These are phyloP conservation scores for Diaporthe aspalathi DNA, from an alignment of 2,329 filamentous ascomycete species.

Conservation along the genomic window DNA sequence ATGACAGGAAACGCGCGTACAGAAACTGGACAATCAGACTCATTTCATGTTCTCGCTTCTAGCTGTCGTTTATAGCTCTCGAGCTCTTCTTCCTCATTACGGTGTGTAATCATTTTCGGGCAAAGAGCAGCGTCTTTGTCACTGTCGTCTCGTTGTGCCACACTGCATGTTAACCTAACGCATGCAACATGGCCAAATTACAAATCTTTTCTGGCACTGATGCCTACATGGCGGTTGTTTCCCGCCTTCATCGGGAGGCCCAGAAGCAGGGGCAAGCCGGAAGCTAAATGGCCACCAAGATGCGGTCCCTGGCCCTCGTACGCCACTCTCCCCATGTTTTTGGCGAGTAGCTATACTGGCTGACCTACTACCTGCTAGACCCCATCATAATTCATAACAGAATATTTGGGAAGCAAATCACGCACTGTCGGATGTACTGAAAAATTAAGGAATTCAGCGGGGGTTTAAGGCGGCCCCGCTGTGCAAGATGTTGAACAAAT, in stretches of 20 bases:
- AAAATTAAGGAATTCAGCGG: slow-evolving; percentile 33
- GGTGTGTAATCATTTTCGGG: neutral
- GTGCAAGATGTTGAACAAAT: slow-evolving; percentile 31
- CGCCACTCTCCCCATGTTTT: neutral
- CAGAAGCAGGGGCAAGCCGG: slow-evolving; percentile 6
- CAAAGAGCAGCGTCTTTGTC: neutral
- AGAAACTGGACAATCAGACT: too few species aligned
- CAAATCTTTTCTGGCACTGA: neutral
- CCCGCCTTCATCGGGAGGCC: neutral
- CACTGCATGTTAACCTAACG: neutral
- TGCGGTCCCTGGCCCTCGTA: slow-evolving; percentile 17
- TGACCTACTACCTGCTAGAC: neutral
- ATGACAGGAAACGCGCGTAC: too few species aligned
- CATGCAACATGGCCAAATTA: too few species aligned
- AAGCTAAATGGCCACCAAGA: slow-evolving; percentile 11
- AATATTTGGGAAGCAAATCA: neutral
- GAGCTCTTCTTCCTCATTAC: neutral
- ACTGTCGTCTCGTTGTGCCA: neutral
- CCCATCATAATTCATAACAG: slow-evolving; percentile 12
- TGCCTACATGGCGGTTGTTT: slow-evolving; percentile 17
- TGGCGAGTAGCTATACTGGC: accelerated
- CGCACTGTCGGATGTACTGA: slow-evolving; percentile 10
- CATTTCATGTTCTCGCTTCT: too few species aligned
- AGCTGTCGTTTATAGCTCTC: neutral
- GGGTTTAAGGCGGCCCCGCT: slow-evolving; percentile 35